Conservation (phyloP, 179 eudicot species). For the Sideroxylon spinosum region DNA sequence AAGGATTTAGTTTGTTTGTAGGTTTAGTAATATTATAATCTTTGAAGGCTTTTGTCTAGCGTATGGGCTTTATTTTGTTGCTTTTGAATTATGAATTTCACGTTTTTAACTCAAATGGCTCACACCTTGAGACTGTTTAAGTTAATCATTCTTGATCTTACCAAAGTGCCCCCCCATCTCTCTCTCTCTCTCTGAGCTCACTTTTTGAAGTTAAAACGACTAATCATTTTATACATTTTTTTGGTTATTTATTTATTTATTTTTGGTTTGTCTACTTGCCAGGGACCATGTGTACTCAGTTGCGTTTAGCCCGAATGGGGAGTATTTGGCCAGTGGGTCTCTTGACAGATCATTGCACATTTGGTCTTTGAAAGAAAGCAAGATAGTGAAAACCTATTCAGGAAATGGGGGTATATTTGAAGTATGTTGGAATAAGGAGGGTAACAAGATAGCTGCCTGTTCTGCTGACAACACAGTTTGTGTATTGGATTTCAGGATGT, state of each 20-base stretch:
- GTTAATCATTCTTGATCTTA: neutral
- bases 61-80: neutral
- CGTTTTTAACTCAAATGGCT: neutral
- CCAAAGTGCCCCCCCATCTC: too few species aligned
- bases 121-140: neutral
- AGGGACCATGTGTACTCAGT: conserved; percentile 63
- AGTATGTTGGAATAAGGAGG: conserved; percentile 68
- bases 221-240: neutral
- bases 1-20: neutral
- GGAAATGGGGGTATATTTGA: conserved; percentile 62
- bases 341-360: conserved; percentile 46
- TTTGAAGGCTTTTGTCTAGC: neutral
- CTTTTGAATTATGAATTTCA: neutral
- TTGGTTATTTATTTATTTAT: neutral
- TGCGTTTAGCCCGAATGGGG: conserved; percentile 71
- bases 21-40: neutral
- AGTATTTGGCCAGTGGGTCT: conserved; percentile 69
- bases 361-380: conserved; percentile 65
- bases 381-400: conserved; percentile 53
- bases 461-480: conserved; percentile 50
- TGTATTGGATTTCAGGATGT: conserved; percentile 69
- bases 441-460: conserved; percentile 63
- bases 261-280: neutral
- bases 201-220: neutral
- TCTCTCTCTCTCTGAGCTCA: neutral